A percentile compares a stretch with the other conserved stretches of the same genome.
phyloP scores from a whole-genome alignment of 2,329 filamentous ascomycete genomes.

The Eutypella sp. region DNA sequence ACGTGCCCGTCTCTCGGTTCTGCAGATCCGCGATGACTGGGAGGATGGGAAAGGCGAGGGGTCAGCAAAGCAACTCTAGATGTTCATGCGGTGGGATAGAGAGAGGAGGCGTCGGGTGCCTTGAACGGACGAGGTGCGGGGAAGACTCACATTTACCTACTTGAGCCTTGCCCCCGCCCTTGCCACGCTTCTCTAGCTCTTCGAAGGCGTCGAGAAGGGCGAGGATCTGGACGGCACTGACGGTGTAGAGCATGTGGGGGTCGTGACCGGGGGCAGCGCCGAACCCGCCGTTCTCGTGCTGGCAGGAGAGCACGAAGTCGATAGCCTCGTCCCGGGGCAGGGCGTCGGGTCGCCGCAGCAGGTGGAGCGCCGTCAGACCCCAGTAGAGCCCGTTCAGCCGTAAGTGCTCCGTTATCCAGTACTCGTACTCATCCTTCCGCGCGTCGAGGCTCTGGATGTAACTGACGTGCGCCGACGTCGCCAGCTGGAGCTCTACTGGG shows the following conservation, averaged over 20 bases:
- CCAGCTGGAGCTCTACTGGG: conserved; percentile 40
- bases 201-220: conserved; percentile 80
- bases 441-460: conserved; percentile 93
- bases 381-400: conserved; percentile 95
- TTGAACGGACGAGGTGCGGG: too few species aligned
- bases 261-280: conserved; percentile 92
- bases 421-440: conserved; percentile 89
- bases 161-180: conserved; percentile 65
- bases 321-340: conserved; percentile 77
- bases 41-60: conserved; percentile 13
- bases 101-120: too few species aligned
- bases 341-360: conserved; percentile 75
- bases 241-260: conserved; percentile 92
- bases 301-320: conserved; percentile 91
- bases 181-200: conserved; percentile 68
- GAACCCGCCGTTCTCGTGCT: conserved; percentile 84
- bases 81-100: too few species aligned
- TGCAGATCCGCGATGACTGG: conserved; percentile 77
- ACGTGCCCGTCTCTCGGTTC: conserved; percentile 75
- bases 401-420: conserved; percentile 96
- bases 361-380: conserved; percentile 84
- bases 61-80: conserved; percentile 10
- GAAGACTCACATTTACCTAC: conserved; percentile 77
- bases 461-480: conserved; percentile 65
- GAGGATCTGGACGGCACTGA: conserved; percentile 90